phyloP scores from a whole-genome alignment of 257 asterid genomes.

The Solanum arcanum region DNA sequence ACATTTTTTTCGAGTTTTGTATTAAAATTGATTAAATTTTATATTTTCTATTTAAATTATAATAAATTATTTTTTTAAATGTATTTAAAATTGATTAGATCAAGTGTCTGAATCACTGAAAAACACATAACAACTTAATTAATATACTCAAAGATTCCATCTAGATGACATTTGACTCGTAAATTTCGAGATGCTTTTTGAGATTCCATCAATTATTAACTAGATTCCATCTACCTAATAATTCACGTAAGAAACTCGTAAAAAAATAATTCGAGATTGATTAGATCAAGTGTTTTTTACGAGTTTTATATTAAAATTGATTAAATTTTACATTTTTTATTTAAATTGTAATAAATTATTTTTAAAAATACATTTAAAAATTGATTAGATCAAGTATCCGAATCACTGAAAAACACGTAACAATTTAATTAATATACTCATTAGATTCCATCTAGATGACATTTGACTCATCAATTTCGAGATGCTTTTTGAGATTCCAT shows the following conservation, averaged over 20 bases:
- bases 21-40: neutral
- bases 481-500: no score
- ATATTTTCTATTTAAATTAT: neutral
- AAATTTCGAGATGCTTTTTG: no score
- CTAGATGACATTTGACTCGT: neutral
- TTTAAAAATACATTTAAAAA: no score
- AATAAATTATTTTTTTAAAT: neutral
- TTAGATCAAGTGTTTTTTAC: neutral
- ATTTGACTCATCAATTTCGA: no score
- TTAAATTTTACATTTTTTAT: no score
- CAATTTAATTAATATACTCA: no score
- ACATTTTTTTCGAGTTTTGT: neutral
- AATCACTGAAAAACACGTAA: fast-evolving
- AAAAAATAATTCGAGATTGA: fast-evolving
- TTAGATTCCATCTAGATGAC: neutral
- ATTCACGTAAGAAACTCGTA: neutral
- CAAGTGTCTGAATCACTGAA: neutral
- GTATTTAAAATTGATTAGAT: neutral
- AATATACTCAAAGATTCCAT: neutral
- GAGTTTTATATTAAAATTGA: no score
- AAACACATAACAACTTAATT: no score
- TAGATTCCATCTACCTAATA: no score
- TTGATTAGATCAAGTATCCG: no score
- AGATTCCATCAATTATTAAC: no score
- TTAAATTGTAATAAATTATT: no score